phyloP scores from a whole-genome alignment of 305 asterid species.

The Solanum hybrid region DNA sequence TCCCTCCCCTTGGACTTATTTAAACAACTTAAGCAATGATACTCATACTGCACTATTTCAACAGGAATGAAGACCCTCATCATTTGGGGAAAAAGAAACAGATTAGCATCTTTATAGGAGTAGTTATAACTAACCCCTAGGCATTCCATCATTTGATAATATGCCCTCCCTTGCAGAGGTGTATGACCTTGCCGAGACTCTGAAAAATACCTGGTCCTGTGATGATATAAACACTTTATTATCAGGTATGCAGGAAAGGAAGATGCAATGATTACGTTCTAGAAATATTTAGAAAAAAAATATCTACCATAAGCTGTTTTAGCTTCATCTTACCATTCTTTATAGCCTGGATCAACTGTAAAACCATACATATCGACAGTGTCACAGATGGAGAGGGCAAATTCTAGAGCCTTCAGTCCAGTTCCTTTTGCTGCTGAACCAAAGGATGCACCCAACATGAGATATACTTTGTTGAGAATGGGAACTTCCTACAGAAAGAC shows the following conservation, averaged over 20 bases:
- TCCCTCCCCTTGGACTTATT: background rate
- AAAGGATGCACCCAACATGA: slow-evolving; percentile 86
- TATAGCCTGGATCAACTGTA: slow-evolving; percentile 98
- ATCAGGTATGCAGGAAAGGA: background rate
- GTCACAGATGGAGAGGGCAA: slow-evolving; percentile 91
- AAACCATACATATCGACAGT: slow-evolving; percentile 96
- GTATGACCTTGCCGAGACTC: slow-evolving; percentile 91
- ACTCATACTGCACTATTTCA: background rate
- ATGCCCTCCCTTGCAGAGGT: slow-evolving; percentile 89
- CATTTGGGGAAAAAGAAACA: background rate
- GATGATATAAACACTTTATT: slow-evolving; percentile 15
- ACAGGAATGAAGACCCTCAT: background rate
- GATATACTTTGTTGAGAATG: slow-evolving; percentile 55
- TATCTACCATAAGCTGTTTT: background rate
- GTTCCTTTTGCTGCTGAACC: slow-evolving; percentile 99
- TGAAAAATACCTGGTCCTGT: slow-evolving; percentile 96
- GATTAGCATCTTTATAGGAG: background rate
- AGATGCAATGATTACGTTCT: background rate
- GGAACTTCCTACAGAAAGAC: slow-evolving; percentile 61
- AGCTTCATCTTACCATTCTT: slow-evolving; percentile 56
- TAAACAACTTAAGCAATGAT: background rate
- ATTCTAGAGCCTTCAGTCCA: slow-evolving; percentile 97
- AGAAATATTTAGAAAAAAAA: background rate
- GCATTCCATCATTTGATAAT: slow-evolving; percentile 98
- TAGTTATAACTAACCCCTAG: slow-evolving; percentile 62